Evolutionary conservation across 495 filamentous ascomycete genomes (phyloP).

Genomic region (Daldinia caldariorum): DNA sequence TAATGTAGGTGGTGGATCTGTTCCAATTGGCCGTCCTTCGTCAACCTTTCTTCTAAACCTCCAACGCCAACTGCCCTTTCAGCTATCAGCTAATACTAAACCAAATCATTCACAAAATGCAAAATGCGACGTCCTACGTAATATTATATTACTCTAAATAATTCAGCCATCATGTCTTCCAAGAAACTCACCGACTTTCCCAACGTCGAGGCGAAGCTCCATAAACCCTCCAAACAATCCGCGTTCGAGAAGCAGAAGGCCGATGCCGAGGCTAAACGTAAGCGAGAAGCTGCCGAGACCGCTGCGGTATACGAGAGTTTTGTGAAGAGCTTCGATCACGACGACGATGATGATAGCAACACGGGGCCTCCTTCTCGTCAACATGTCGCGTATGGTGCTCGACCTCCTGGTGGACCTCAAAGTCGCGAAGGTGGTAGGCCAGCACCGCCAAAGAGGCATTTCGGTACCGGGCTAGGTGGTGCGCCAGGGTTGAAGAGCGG

Average conservation of each 20-base stretch:
- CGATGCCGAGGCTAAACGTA: slow-evolving; percentile 90
- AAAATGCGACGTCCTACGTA: slow-evolving; percentile 31
- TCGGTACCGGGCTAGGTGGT: slow-evolving; percentile 48
- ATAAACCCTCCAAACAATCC: slow-evolving; percentile 85
- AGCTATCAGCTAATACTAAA: background rate
- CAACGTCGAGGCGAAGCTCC: slow-evolving; percentile 83
- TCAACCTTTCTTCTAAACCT: background rate
- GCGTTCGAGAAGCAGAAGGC: slow-evolving; percentile 93
- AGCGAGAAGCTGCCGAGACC: slow-evolving; percentile 86
- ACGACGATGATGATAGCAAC: slow-evolving; percentile 56
- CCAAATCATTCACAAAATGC: slow-evolving; percentile 25
- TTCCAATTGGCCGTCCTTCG: background rate
- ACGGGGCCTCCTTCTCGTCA: slow-evolving; percentile 42
- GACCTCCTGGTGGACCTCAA: slow-evolving; percentile 50
- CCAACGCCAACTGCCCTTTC: background rate
- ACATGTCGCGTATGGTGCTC: slow-evolving; percentile 53
- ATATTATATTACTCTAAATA: background rate
- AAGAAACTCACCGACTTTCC: slow-evolving; percentile 71
- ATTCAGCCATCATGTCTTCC: slow-evolving; percentile 50
- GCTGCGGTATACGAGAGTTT: slow-evolving; percentile 92
- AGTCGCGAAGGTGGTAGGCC: slow-evolving; percentile 55
- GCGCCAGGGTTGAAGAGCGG: slow-evolving; percentile 65
- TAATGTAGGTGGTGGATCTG: too few relatives aligned
- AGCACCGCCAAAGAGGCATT: slow-evolving; percentile 51
- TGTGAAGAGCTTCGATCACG: slow-evolving; percentile 87